phyloP scores from a whole-genome alignment of 345 rosid species.

The Eucalyptus regnans region DNA sequence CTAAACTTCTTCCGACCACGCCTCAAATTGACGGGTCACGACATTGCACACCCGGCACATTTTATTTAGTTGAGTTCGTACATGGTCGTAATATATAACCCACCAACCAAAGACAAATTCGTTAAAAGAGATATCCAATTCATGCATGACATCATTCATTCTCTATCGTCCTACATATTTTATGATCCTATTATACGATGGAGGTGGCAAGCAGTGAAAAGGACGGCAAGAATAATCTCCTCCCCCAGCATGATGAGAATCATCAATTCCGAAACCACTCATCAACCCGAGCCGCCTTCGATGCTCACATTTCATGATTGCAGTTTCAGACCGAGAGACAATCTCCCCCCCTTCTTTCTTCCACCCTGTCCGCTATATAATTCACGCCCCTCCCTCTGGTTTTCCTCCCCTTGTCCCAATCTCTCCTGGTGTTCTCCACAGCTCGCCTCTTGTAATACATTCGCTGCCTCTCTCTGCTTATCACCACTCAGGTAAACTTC shows the following conservation, averaged over 20 bases:
- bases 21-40: neutral
- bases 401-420: neutral
- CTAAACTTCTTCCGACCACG: neutral
- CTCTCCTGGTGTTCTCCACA: neutral
- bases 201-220: neutral
- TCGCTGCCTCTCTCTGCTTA: neutral
- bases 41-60: neutral
- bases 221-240: neutral
- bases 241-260: neutral
- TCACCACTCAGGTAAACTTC: neutral
- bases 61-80: neutral
- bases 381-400: neutral
- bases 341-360: neutral
- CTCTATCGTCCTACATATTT: neutral
- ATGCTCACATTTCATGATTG: conserved; percentile 85
- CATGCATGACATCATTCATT: neutral
- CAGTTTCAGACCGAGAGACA: conserved; percentile 37
- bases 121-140: neutral
- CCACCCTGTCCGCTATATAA: neutral
- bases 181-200: neutral
- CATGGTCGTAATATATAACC: neutral
- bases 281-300: conserved; percentile 81
- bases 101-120: neutral
- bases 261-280: conserved; percentile 27
- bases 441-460: neutral